Conservation (phyloP, 768 basidiomycete genomes). For the Mycena maculata region DNA sequence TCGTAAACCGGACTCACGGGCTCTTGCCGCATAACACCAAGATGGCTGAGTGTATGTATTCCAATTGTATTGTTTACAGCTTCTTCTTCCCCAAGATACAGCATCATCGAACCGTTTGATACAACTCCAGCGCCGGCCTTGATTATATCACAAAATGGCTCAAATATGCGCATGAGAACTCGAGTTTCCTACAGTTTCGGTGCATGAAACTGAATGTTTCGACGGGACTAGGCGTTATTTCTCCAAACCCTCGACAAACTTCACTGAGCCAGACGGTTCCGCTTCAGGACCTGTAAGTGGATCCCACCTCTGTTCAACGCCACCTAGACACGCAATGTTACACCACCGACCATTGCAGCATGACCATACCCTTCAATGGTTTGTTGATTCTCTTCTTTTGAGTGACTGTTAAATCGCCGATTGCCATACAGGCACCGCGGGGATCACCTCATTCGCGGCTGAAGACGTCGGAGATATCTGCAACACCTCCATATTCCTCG, state of each 20-base stretch:
- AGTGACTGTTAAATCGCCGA: neutral
- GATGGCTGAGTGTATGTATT: too few species aligned
- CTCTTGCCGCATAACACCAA: too few species aligned
- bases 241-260: neutral
- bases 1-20: too few species aligned
- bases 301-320: neutral
- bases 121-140: constrained; percentile 31
- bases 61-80: too few species aligned
- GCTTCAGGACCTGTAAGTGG: constrained; percentile 16
- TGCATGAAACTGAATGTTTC: constrained; percentile 19
- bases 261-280: too few species aligned
- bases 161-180: constrained; percentile 24
- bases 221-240: constrained; percentile 20
- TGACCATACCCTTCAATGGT: constrained; percentile 32
- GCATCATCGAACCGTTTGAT: too few species aligned
- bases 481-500: constrained; percentile 29
- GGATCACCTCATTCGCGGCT: constrained; percentile 28
- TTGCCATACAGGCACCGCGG: constrained; percentile 14
- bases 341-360: constrained; percentile 17
- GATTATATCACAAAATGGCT: constrained; percentile 29
- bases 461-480: constrained; percentile 27
- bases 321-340: constrained; percentile 22
- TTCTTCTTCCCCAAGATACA: too few species aligned
- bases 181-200: constrained; percentile 17
- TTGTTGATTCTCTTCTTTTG: neutral